phyloP scores from a whole-genome alignment of 371 early-diverging fungal genomes.

The Fennellomyces sp. region DNA sequence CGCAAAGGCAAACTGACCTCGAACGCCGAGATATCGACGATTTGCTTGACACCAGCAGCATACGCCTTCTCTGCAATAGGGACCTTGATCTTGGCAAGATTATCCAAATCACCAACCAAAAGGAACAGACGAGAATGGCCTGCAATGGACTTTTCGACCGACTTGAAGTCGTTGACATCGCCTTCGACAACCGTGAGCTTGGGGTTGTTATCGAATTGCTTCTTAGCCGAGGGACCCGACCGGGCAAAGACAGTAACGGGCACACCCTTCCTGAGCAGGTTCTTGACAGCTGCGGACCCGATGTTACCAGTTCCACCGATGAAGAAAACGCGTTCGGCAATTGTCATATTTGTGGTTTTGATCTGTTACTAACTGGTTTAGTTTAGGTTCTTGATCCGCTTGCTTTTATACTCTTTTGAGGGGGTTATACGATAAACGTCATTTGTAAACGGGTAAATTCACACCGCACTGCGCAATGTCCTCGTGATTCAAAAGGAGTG shows the following conservation, averaged over 20 bases:
- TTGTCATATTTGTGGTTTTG: too few species aligned
- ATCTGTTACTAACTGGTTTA: too few species aligned
- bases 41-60: slow-evolving; percentile 35
- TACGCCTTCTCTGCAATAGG: slow-evolving; percentile 18
- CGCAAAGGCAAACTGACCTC: slow-evolving; percentile 22
- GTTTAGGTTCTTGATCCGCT: too few species aligned
- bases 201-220: slow-evolving; percentile 7
- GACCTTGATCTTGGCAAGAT: neutral
- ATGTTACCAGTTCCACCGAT: slow-evolving; percentile 24
- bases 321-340: too few species aligned
- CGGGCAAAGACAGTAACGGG: slow-evolving; percentile 18
- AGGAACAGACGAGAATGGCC: slow-evolving; percentile 21
- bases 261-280: slow-evolving; percentile 14
- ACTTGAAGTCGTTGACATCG: slow-evolving; percentile 1
- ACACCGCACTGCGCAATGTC: too few species aligned
- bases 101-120: neutral
- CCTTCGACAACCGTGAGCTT: neutral
- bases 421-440: too few species aligned
- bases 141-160: slow-evolving; percentile 20
- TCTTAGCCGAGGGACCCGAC: slow-evolving; percentile 9
- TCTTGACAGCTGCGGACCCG: slow-evolving; percentile 14
- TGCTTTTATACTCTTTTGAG: too few species aligned
- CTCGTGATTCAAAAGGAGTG: too few species aligned
- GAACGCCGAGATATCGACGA: slow-evolving; percentile 30
- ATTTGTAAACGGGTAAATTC: too few species aligned